Evolutionary conservation across 176 grass and related monocot species (phyloP).

Genomic region (Bromus sterilis): DNA sequence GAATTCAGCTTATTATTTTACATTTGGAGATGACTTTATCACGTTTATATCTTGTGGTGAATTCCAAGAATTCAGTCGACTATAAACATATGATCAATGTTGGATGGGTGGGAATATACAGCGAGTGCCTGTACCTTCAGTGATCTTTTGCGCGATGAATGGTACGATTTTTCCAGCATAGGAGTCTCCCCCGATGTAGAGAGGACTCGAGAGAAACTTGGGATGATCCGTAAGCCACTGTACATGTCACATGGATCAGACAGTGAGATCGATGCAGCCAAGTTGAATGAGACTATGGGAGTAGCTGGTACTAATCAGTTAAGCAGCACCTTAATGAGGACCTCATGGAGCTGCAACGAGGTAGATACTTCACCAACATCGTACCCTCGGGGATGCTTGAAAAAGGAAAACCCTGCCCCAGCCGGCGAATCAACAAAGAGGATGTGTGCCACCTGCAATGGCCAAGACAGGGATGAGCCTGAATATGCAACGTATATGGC

Average conservation of each 20-base stretch:
- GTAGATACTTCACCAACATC: constrained; percentile 27
- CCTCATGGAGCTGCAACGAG: constrained; percentile 23
- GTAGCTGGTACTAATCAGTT: not conserved
- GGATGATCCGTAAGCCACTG: constrained; percentile 57
- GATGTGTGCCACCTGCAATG: constrained; percentile 34
- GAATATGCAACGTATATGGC: not conserved
- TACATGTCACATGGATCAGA: not conserved
- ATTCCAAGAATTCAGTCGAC: not conserved
- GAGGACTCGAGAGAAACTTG: constrained; percentile 21
- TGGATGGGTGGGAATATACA: not conserved
- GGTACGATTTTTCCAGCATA: constrained; percentile 44
- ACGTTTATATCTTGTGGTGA: not conserved
- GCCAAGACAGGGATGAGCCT: not conserved
- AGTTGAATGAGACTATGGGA: not conserved
- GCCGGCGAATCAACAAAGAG: constrained; percentile 62
- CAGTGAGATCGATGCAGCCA: not conserved
- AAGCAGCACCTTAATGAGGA: constrained; percentile 38
- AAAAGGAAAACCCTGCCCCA: constrained; percentile 66
- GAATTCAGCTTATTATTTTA: not conserved
- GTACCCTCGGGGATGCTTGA: constrained; percentile 36
- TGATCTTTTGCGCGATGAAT: constrained; percentile 25
- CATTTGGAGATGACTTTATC: not conserved
- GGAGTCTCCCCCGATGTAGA: constrained; percentile 49
- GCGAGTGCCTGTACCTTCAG: constrained; percentile 22
- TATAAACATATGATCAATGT: not conserved